These are phyloP conservation scores for Hylodesmum podocarpum DNA, from an alignment of 306 rosid genomes.

Conservation along the genomic window DNA sequence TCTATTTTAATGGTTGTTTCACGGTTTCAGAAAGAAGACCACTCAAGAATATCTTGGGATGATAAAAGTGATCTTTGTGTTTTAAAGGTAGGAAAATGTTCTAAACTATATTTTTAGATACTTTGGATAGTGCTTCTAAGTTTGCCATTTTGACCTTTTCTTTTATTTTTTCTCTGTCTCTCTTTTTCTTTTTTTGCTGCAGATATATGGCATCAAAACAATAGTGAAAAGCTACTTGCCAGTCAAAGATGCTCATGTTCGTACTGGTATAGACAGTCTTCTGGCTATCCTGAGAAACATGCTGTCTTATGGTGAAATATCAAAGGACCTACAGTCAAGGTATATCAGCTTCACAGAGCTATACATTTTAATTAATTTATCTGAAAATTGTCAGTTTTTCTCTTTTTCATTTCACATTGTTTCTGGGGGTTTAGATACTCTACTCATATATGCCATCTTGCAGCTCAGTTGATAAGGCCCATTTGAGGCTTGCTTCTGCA, in stretches of 20 bases:
- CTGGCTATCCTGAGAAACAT: conserved; percentile 70
- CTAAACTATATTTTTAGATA: conserved; percentile 12
- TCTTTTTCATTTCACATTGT: neutral
- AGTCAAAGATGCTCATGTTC: conserved; percentile 92
- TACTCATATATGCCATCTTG: conserved; percentile 38
- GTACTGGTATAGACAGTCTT: conserved; percentile 71
- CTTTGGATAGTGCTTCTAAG: conserved; percentile 22
- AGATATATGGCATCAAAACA: conserved; percentile 94
- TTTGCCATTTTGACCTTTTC: conserved; percentile 5
- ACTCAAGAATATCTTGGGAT: conserved; percentile 65
- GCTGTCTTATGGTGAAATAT: conserved; percentile 89
- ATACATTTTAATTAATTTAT: neutral
- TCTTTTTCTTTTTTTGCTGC: conserved; percentile 21
- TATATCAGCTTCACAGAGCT: conserved; percentile 35
- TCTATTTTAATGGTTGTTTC: conserved; percentile 37
- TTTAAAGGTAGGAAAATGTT: conserved; percentile 64
- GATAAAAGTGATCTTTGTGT: conserved; percentile 80
- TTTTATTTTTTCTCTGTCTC: neutral
- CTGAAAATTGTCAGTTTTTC: neutral
- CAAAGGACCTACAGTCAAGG: conserved; percentile 82
- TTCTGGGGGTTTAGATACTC: conserved; percentile 28
- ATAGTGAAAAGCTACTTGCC: conserved; percentile 96
- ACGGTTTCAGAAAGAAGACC: conserved; percentile 66
- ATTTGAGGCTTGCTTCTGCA: conserved; percentile 91
- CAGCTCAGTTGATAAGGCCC: conserved; percentile 95